Base-by-base conservation (phyloP, 257 asterid genomes). In the Rubia yunnanensis region DNA sequence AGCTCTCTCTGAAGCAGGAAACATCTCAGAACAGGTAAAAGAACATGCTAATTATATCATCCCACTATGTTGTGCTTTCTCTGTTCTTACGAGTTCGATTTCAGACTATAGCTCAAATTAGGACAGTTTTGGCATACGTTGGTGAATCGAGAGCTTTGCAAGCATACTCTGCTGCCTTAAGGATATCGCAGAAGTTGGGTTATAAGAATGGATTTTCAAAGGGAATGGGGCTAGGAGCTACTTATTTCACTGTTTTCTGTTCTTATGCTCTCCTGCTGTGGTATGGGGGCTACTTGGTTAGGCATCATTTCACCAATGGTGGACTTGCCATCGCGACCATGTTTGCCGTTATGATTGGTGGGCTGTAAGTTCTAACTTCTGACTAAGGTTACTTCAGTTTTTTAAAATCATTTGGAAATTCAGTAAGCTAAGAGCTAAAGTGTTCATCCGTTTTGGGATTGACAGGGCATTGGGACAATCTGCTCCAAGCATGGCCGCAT, bases 261-360 rank as follows among this genome's bases (percentile, higher is more conserved):
- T 83, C 94, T 60, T 91, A 88, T 69, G 98, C 98, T 14, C 96
- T 91, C 77, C 76, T 91, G 24, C 79, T 91, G 0, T 91, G 98
- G 98, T 91, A 91, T 50, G 98, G 98, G 13, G 98, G 98, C 15
- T 91, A 85, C 71, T 71, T 91, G 66, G 95, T 91, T 66, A 82
- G 98, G 80, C 96, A 88, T 72, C 96, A 81, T 66, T 81, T 59
- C 60, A 88, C 98, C 24, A 88, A 91, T 60, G 98, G 98, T 52
- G 98, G 98, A 35, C 88, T 91, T 31, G 98, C 96, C 5, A 91
- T 91, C 41, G 87, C 98, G 32, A 91, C 98, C 7, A 86, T 86
- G 95, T 91, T 91, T 64, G 92, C 96, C 0, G 98, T 91, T 38
- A 91, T 91, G 98, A 88, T 91, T n/a, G 98, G 98, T 76, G 98